Percentiles rank a stretch among this genome's conserved stretches.
Evolutionary conservation across 164 flowering plant genomes (phyloP).

Genomic region (Saururus chinensis): DNA sequence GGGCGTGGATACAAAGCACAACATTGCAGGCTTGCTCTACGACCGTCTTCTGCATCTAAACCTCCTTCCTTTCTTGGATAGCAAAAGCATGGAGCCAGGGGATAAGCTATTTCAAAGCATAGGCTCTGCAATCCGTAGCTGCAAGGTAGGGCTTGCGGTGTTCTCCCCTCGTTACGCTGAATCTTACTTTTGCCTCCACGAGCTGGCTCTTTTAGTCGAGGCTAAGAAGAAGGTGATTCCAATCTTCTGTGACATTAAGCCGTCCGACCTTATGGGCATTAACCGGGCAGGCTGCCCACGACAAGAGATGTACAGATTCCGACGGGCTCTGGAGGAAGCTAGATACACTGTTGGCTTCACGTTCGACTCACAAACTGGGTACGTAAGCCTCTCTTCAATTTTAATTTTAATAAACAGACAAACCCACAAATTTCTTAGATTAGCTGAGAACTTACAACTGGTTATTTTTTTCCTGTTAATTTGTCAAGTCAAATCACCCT

Average conservation of each 20-base stretch:
- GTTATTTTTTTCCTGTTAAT: too few species aligned
- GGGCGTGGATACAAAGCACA: slow-evolving; percentile 42
- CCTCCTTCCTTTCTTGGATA: slow-evolving; percentile 44
- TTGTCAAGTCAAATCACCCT: too few species aligned
- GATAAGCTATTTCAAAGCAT: slow-evolving; percentile 40
- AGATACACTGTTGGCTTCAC: slow-evolving; percentile 29
- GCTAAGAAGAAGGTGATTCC: slow-evolving; percentile 45
- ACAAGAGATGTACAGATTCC: slow-evolving; percentile 17
- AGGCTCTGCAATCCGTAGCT: slow-evolving; percentile 21
- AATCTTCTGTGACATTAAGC: slow-evolving; percentile 50
- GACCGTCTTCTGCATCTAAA: slow-evolving; percentile 20
- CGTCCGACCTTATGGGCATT: slow-evolving; percentile 40
- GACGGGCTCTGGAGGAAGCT: slow-evolving; percentile 30
- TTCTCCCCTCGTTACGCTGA: slow-evolving; percentile 55
- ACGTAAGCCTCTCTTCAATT: not conserved
- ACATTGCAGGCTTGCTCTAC: slow-evolving; percentile 37
- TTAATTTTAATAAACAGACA: too few species aligned
- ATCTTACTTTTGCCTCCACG: slow-evolving; percentile 59
- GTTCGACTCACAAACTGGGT: slow-evolving; percentile 32
- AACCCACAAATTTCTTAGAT: too few species aligned
- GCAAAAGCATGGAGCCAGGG: slow-evolving; percentile 58
- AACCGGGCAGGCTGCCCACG: slow-evolving; percentile 16
- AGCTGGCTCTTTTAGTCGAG: slow-evolving; percentile 46
- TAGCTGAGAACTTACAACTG: too few species aligned
- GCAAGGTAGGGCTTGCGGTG: slow-evolving; percentile 46